Conservation (phyloP, 1,139 yeast species). For the Suhomyces panamericanus region DNA sequence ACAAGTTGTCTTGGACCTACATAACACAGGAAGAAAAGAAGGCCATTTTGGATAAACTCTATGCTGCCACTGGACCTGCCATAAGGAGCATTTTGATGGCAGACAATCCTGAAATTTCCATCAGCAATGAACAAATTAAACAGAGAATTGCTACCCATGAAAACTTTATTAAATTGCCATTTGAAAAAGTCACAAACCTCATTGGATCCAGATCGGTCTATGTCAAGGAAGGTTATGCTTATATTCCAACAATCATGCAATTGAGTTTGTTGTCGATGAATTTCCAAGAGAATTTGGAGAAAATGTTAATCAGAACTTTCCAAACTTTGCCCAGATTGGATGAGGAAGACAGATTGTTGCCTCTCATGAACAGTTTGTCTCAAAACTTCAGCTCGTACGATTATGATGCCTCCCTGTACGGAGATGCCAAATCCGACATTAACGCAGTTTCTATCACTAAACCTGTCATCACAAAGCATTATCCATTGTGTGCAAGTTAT, state of each 20-base stretch:
- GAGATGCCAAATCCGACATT: slow-evolving; percentile 49
- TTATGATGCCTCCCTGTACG: slow-evolving; percentile 38
- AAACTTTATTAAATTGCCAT: slow-evolving; percentile 77
- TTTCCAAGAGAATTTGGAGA: slow-evolving; percentile 54
- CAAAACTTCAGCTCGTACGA: slow-evolving; percentile 67
- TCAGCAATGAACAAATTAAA: slow-evolving; percentile 43
- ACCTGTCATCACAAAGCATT: slow-evolving; percentile 57
- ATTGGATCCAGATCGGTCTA: slow-evolving; percentile 70
- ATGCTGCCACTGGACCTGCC: slow-evolving; percentile 49
- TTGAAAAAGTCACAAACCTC: slow-evolving; percentile 78
- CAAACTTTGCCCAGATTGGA: slow-evolving; percentile 81
- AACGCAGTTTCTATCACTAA: slow-evolving; percentile 63
- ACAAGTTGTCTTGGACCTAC: slow-evolving; percentile 68
- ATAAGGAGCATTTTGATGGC: slow-evolving; percentile 36
- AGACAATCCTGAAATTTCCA: slow-evolving; percentile 26
- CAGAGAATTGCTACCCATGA: slow-evolving; percentile 51
- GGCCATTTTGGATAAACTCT: slow-evolving; percentile 50
- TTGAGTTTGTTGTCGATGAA: slow-evolving; percentile 66
- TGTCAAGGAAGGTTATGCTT: slow-evolving; percentile 70
- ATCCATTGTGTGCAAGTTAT: slow-evolving; percentile 80
- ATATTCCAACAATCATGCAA: slow-evolving; percentile 82
- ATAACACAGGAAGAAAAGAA: slow-evolving; percentile 64
- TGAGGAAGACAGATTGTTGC: slow-evolving; percentile 87
- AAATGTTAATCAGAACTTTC: slow-evolving; percentile 65
- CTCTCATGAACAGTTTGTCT: slow-evolving; percentile 76